These are phyloP conservation scores for Microdochium nivale DNA, from an alignment of 2,329 filamentous ascomycete genomes.

Conservation along the genomic window DNA sequence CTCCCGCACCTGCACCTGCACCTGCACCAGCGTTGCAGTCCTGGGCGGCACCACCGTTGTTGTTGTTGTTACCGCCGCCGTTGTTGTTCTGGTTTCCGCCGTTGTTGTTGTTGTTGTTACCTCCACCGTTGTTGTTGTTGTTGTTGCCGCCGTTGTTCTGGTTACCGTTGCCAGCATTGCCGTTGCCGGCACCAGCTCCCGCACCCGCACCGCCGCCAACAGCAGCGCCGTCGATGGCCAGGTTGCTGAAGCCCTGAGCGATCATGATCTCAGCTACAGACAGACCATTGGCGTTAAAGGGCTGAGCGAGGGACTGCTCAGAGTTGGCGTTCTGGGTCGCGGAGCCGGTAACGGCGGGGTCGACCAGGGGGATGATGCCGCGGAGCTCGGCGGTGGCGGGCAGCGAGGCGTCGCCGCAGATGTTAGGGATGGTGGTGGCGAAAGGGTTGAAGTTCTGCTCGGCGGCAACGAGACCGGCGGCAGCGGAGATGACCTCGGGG, in stretches of 20 bases:
- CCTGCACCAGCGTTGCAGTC: conserved; percentile 3
- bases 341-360: conserved; percentile 50
- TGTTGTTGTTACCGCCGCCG: background rate
- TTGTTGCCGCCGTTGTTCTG: conserved; percentile 4
- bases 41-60: background rate
- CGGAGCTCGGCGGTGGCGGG: conserved; percentile 52
- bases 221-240: conserved; percentile 28
- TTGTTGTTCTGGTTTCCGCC: conserved; percentile 8
- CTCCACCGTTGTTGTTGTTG: conserved; percentile 8
- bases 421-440: conserved; percentile 45
- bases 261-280: conserved; percentile 57
- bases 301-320: conserved; percentile 36
- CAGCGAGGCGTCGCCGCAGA: conserved; percentile 55
- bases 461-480: conserved; percentile 53
- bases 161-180: conserved; percentile 7
- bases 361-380: conserved; percentile 59
- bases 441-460: conserved; percentile 71
- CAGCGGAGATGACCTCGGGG: conserved; percentile 50
- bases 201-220: conserved; percentile 13
- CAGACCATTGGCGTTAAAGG: conserved; percentile 51
- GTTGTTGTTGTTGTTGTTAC: conserved; percentile 10
- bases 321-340: conserved; percentile 54
- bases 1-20: too few relatives aligned
- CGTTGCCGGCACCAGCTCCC: background rate
- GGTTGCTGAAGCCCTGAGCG: conserved; percentile 55